Conservation (phyloP, 495 filamentous ascomycete genomes). For the Penicillium fimorum region DNA sequence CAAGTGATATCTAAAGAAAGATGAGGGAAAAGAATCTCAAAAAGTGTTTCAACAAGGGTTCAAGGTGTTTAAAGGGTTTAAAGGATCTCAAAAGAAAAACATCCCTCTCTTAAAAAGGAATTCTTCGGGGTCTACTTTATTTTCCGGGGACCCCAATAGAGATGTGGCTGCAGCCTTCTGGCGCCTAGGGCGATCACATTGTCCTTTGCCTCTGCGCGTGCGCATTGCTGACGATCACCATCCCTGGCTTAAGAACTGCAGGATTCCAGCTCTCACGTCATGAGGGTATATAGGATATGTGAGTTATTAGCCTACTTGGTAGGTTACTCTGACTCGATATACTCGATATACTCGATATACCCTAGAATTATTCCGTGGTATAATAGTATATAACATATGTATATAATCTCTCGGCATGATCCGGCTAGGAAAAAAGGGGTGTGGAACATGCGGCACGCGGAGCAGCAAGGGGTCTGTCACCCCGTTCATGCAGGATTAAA, state of each 20-base stretch:
- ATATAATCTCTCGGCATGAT: constrained; percentile 8
- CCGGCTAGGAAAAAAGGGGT: constrained; percentile 17
- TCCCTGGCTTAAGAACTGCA: constrained; percentile 28
- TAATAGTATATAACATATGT: background rate
- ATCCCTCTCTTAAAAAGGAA: constrained; percentile 11
- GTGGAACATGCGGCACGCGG: constrained; percentile 45
- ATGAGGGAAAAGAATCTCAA: background rate
- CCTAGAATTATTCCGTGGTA: background rate
- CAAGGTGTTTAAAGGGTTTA: background rate
- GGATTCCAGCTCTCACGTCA: constrained; percentile 20
- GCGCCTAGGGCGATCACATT: constrained; percentile 15
- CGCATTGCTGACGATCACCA: constrained; percentile 22
- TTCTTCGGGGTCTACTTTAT: constrained; percentile 17
- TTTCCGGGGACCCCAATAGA: constrained; percentile 24
- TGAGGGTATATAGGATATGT: background rate
- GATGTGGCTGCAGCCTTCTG: constrained; percentile 38
- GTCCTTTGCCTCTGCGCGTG: constrained; percentile 16
- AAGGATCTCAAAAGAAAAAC: constrained; percentile 1
- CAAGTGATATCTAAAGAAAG: background rate
- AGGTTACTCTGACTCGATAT: too few relatives aligned
- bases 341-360: background rate
- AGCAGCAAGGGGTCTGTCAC: constrained; percentile 40
- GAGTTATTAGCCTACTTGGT: too few relatives aligned
- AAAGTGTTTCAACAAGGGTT: too few relatives aligned
- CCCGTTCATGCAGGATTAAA: constrained; percentile 33